These are phyloP conservation scores for Penicillium hordei DNA, from an alignment of 2,329 filamentous ascomycete genomes.

Conservation along the genomic window DNA sequence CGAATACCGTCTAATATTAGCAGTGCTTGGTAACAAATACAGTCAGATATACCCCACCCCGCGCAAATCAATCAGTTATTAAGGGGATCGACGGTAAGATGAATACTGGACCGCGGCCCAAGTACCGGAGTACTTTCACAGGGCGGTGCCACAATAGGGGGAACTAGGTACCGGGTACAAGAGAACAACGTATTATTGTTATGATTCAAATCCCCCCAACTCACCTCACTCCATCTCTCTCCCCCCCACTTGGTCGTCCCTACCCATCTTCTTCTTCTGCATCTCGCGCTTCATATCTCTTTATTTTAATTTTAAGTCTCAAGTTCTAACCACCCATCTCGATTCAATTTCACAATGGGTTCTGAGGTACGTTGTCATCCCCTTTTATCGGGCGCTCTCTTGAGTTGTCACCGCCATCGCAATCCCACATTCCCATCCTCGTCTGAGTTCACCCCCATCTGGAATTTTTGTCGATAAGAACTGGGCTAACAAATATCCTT, in stretches of 20 bases:
- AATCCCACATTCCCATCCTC: slow-evolving; percentile 19
- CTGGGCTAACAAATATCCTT: slow-evolving; percentile 36
- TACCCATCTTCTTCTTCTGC: slow-evolving; percentile 25
- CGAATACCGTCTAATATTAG: neutral
- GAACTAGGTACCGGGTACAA: slow-evolving; percentile 16
- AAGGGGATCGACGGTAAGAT: slow-evolving; percentile 10
- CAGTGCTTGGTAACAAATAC: neutral
- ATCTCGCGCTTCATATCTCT: slow-evolving; percentile 16
- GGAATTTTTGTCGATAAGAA: slow-evolving; percentile 34
- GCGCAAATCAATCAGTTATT: slow-evolving; percentile 5
- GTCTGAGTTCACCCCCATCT: slow-evolving; percentile 8
- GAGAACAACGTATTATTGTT: slow-evolving; percentile 16
- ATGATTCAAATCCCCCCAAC: slow-evolving; percentile 21
- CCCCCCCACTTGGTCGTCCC: slow-evolving; percentile 24
- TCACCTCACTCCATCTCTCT: slow-evolving; percentile 18
- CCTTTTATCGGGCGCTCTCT: slow-evolving; percentile 37
- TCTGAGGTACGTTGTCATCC: slow-evolving; percentile 58
- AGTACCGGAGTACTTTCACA: slow-evolving; percentile 12
- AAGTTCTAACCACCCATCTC: slow-evolving; percentile 49
- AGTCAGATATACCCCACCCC: slow-evolving; percentile 8
- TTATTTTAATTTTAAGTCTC: slow-evolving; percentile 16
- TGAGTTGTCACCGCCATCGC: slow-evolving; percentile 31
- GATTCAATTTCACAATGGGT: slow-evolving; percentile 53
- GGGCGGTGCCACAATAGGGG: slow-evolving; percentile 3
- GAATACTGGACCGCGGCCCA: slow-evolving; percentile 10